Base-by-base conservation (phyloP, 176 grass and related monocot species). In the Lolium perenne region DNA sequence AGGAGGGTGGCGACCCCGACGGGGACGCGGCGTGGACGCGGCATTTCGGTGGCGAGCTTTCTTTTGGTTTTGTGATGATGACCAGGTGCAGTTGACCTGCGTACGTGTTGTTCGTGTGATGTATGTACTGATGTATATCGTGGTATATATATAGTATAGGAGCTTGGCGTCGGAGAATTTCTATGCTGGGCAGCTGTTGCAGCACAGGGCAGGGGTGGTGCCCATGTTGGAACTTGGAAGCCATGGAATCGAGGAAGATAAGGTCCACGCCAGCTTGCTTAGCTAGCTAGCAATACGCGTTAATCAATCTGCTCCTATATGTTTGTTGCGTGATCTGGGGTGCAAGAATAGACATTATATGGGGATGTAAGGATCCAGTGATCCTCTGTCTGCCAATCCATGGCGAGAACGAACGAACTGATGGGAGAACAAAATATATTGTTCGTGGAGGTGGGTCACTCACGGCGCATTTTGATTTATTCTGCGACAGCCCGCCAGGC, bases 181-280 rank as follows among this genome's bases (percentile, higher is more conserved):
- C n/a, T 25, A 65, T n/a, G 18, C 6, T 57, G 26, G 66, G 69
- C 17, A 56, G n/a, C 20, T 17, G 46, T 17, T 38, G 26, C 4
- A 67, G 3, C 9, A 3, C 32, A 16, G 57, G n/a, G n/a, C 32
- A 16, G 10, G 43, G 81, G 85, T 91, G 85, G 59, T 26, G 43
- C 2, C 84, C 85, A 91, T 87, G 89, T 80, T 53, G 58, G 40
- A 32, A 23, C 85, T 80, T 53, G 58, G 40, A 32, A 23, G 74
- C 57, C 85, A 80, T 26, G 45, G 29, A 57, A 58, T 25, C 48
- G 18, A 38, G 11, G 9, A 55, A 29, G 85, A 49, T 16, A 10
- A 46, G 57, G 76, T 62, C 85, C 70, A 87, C 53, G 72, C 78
- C 22, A 58, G 32, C 32, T 35, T 35, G 32, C 29, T 67, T 56